Conservation (phyloP, 1,284 basidiomycete species). For the Grifola frondosa region DNA sequence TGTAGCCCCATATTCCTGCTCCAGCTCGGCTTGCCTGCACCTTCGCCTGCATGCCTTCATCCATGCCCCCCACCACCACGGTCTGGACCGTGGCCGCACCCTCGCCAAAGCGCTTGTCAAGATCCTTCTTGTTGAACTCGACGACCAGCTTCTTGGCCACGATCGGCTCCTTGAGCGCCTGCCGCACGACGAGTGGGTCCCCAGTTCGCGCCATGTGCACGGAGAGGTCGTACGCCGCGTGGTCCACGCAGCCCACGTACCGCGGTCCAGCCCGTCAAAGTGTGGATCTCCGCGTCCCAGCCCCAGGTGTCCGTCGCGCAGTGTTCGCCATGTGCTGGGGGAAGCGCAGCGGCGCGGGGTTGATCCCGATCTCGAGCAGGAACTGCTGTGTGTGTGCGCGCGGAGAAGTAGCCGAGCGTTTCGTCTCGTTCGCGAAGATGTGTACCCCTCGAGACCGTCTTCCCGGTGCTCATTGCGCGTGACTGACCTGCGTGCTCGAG, state of each 20-base stretch:
- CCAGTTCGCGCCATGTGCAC: conserved; percentile 62
- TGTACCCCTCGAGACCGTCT: conserved; percentile 86
- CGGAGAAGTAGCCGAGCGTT: too few relatives aligned
- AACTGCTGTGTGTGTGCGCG: conserved; percentile 90
- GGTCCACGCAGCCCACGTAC: conserved; percentile 99
- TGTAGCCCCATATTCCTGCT: conserved; percentile 59
- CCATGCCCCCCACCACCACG: conserved; percentile 65
- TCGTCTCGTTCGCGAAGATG: conserved; percentile 96
- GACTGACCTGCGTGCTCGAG: conserved; percentile 67
- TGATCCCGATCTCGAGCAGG: conserved; percentile 90
- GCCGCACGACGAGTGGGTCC: conserved; percentile 77
- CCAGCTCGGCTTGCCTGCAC: conserved; percentile 78
- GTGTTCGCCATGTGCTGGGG: conserved; percentile 95
- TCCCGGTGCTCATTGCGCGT: conserved; percentile 84
- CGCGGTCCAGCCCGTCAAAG: conserved; percentile 97
- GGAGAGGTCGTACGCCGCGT: conserved; percentile 89
- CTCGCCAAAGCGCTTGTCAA: conserved; percentile 90
- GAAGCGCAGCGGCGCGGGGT: conserved; percentile 86
- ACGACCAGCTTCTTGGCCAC: conserved; percentile 72
- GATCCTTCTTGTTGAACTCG: conserved; percentile 84
- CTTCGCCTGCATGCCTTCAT: conserved; percentile 67
- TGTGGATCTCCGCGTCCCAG: conserved; percentile 99
- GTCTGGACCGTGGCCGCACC: conserved; percentile 78
- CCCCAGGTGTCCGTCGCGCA: conserved; percentile 99
- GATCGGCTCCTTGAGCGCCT: conserved; percentile 82